phyloP scores from a whole-genome alignment of 352 stramenopile genomes.

The Pythium insidiosum region DNA sequence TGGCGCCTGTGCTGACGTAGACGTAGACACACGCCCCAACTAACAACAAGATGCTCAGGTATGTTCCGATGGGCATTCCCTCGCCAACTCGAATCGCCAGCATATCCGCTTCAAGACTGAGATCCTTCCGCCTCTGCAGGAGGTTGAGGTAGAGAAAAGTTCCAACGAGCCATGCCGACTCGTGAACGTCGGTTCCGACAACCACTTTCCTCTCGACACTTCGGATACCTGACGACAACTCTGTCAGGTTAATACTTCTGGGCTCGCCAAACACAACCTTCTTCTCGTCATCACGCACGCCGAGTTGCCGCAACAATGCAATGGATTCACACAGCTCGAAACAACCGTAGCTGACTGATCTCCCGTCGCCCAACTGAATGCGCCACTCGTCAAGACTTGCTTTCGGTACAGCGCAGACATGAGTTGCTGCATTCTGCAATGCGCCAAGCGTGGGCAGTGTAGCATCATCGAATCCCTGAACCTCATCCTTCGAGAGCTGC shows the following conservation, averaged over 20 bases:
- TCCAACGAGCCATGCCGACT: constrained; percentile 56
- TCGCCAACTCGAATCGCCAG: constrained; percentile 58
- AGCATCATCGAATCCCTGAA: neutral
- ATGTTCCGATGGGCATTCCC: constrained; percentile 55
- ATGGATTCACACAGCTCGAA: constrained; percentile 58
- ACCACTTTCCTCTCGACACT: too few species aligned
- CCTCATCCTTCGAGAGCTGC: constrained; percentile 4
- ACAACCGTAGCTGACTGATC: constrained; percentile 22
- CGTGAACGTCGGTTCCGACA: too few species aligned
- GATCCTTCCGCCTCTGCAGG: constrained; percentile 44
- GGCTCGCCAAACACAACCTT: constrained; percentile 49
- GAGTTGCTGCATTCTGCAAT: constrained; percentile 25
- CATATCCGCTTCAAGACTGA: constrained; percentile 49
- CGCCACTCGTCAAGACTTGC: constrained; percentile 5
- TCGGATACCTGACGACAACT: too few species aligned
- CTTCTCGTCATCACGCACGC: constrained; percentile 35
- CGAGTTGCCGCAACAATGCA: constrained; percentile 50
- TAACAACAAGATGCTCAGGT: constrained; percentile 57
- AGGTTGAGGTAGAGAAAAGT: constrained; percentile 62
- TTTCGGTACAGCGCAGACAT: constrained; percentile 20
- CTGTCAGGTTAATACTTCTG: too few species aligned
- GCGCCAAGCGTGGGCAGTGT: constrained; percentile 28
- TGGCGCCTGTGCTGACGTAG: constrained; percentile 30
- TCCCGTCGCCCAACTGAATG: constrained; percentile 9
- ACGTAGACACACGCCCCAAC: constrained; percentile 38